phyloP scores from a whole-genome alignment of 2,329 filamentous ascomycete species.

The Penicillium rolfsii region DNA sequence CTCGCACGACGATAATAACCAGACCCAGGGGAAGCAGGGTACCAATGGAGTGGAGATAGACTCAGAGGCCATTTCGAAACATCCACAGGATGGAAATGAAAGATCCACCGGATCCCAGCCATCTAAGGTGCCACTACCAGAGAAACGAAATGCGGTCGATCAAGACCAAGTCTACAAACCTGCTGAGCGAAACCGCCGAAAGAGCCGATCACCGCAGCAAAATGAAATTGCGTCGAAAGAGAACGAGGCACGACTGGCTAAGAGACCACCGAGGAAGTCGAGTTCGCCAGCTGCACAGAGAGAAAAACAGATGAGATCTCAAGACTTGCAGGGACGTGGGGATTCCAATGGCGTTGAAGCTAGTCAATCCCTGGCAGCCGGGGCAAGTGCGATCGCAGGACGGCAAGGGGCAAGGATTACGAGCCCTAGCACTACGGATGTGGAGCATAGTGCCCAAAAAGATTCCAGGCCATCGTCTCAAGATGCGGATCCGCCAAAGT shows the following conservation, averaged over 20 bases:
- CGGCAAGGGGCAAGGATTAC: background rate
- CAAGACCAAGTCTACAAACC: background rate
- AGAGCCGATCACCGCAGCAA: conserved; percentile 12
- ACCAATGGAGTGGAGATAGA: background rate
- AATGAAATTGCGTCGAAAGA: background rate
- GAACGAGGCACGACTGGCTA: background rate
- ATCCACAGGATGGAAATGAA: background rate
- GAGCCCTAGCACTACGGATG: background rate
- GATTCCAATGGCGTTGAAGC: background rate
- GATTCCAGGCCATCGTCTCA: background rate
- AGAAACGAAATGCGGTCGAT: conserved; percentile 6
- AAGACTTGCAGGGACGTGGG: background rate
- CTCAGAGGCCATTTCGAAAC: background rate
- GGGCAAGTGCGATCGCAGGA: background rate
- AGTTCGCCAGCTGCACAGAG: background rate
- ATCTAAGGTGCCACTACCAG: background rate
- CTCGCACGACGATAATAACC: background rate
- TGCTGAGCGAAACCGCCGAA: conserved; percentile 3
- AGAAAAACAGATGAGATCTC: background rate
- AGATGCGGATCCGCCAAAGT: background rate
- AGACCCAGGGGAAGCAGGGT: background rate
- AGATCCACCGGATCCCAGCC: conserved; percentile 1
- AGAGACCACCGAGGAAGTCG: background rate
- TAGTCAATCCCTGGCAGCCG: background rate
- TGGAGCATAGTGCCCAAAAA: background rate